A percentile compares a stretch with the other conserved stretches of the same genome.
phyloP scores from a whole-genome alignment of 352 stramenopile species.

The Globisporangium polare region DNA sequence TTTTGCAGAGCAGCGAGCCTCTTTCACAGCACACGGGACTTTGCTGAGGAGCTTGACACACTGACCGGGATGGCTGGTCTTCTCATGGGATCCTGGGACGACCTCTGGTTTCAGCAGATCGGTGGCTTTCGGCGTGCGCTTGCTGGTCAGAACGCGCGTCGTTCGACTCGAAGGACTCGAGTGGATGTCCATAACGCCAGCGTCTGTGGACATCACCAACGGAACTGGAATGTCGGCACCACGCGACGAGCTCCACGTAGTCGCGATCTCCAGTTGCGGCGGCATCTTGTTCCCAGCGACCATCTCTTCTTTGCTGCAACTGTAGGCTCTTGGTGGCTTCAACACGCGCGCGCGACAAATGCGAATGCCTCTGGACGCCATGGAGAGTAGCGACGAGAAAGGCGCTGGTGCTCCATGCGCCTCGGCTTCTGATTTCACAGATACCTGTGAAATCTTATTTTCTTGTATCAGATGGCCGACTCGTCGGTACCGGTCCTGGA shows the following conservation, averaged over 20 bases:
- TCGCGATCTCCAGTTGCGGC: neutral
- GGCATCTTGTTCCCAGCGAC: slow-evolving; percentile 4
- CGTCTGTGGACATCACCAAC: neutral
- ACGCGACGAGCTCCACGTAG: neutral
- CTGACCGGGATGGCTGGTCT: neutral
- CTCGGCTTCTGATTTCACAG: neutral
- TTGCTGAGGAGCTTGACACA: neutral
- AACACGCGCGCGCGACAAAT: neutral
- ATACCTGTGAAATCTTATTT: neutral
- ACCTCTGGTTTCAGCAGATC: neutral
- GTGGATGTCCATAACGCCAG: slow-evolving; percentile 7
- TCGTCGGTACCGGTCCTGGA: no score
- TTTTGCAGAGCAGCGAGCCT: neutral
- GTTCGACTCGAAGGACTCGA: slow-evolving; percentile 5
- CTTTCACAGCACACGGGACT: neutral
- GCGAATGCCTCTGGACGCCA: neutral
- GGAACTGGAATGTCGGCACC: slow-evolving; percentile 9
- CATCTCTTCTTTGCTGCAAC: neutral
- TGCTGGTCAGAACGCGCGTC: slow-evolving; percentile 17
- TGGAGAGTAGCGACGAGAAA: neutral
- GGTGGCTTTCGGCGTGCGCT: neutral
- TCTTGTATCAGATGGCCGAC: neutral
- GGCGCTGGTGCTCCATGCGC: neutral
- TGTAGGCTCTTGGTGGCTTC: neutral
- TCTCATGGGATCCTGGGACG: neutral